Evolutionary conservation across 2,329 filamentous ascomycete genomes (phyloP).

Genomic region (Sarocladium kiliense): DNA sequence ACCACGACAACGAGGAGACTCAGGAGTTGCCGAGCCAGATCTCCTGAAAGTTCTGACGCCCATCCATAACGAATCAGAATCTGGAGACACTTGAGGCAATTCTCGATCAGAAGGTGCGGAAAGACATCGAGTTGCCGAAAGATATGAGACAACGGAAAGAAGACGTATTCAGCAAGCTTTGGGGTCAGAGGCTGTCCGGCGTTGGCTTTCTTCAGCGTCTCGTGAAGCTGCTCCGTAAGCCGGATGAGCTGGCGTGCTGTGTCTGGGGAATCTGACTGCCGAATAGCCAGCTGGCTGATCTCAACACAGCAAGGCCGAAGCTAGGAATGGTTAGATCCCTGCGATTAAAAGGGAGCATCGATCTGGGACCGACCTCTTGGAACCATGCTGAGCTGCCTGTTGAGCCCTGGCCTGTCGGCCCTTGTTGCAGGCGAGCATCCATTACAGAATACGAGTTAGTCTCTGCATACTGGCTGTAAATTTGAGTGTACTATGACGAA

Average conservation of each 20-base stretch:
- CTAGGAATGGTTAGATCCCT: too few relatives aligned
- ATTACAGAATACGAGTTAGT: neutral
- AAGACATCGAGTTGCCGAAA: constrained; percentile 71
- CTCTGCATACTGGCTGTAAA: neutral
- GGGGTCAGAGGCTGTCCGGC: constrained; percentile 51
- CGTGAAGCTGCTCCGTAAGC: constrained; percentile 36
- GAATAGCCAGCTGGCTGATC: constrained; percentile 53
- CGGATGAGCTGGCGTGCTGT: constrained; percentile 38
- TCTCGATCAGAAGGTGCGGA: constrained; percentile 67
- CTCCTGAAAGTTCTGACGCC: constrained; percentile 63
- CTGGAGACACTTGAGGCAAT: constrained; percentile 68
- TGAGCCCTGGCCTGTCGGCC: neutral
- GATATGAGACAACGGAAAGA: constrained; percentile 86
- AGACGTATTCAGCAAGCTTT: constrained; percentile 87
- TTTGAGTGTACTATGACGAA: too few relatives aligned
- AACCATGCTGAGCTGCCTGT: constrained; percentile 17
- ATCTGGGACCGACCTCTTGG: constrained; percentile 19
- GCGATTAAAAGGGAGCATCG: too few relatives aligned
- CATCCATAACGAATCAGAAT: constrained; percentile 75
- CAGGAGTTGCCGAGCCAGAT: constrained; percentile 77
- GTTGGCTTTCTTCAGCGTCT: constrained; percentile 33
- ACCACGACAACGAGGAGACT: constrained; percentile 79
- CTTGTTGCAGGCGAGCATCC: neutral
- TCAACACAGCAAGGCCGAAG: constrained; percentile 59
- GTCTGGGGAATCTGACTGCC: constrained; percentile 35